Evolutionary conservation across 306 rosid genomes (phyloP).

Genomic region (Arachis hypogaea): DNA sequence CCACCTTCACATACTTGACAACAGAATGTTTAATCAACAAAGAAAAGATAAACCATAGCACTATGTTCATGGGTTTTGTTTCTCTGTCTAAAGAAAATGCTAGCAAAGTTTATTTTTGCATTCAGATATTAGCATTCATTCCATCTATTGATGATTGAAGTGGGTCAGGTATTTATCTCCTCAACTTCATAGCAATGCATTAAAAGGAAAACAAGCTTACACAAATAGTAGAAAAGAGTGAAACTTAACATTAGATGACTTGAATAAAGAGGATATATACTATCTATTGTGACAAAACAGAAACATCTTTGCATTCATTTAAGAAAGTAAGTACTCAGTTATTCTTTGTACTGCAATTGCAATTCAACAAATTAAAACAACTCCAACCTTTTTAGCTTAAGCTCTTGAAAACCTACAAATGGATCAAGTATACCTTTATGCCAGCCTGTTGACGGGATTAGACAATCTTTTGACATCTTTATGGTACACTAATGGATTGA

Average conservation of each 20-base stretch:
- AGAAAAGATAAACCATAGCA: constrained; percentile 18
- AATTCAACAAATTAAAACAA: constrained; percentile 8
- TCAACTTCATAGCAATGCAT: constrained; percentile 2
- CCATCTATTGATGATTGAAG: constrained; percentile 1
- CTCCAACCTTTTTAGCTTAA: not conserved
- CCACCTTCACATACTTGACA: not conserved
- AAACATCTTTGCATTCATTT: not conserved
- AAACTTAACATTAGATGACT: constrained; percentile 27
- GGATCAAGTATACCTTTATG: not conserved
- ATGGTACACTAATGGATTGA: not conserved
- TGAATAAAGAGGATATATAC: constrained; percentile 12
- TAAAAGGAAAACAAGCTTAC: not conserved
- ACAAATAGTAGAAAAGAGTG: not conserved
- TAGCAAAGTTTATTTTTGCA: not conserved
- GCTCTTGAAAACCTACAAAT: constrained; percentile 18
- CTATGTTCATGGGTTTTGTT: constrained; percentile 5
- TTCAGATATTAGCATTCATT: constrained; percentile 10
- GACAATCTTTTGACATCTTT: constrained; percentile 6
- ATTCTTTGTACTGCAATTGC: constrained; percentile 1
- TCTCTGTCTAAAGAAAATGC: constrained; percentile 16
- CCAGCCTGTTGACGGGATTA: constrained; percentile 3
- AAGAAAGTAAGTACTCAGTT: not conserved
- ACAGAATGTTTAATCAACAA: constrained; percentile 10
- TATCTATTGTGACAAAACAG: not conserved
- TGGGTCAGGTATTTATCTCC: constrained; percentile 5